phyloP scores from a whole-genome alignment of 2,329 filamentous ascomycete genomes.

The Colletotrichum eleusines region DNA sequence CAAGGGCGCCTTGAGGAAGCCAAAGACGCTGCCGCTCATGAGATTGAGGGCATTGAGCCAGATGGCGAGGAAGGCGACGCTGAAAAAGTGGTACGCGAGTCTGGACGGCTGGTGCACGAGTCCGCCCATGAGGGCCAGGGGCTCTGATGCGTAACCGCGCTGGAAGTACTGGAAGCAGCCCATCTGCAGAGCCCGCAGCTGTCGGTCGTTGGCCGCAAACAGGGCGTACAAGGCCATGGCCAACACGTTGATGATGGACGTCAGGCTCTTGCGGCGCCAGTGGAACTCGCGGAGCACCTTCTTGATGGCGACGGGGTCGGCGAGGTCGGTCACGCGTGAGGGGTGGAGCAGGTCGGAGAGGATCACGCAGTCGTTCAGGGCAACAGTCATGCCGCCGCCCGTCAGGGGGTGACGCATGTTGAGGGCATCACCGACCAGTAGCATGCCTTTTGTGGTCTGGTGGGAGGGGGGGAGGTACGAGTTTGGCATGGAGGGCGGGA shows the following conservation, averaged over 20 bases:
- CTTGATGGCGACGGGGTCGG: constrained; percentile 74
- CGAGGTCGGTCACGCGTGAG: constrained; percentile 74
- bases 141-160: constrained; percentile 79
- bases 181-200: constrained; percentile 83
- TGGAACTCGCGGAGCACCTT: constrained; percentile 82
- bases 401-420: constrained; percentile 99
- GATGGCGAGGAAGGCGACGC: constrained; percentile 88
- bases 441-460: constrained; percentile 71
- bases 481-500: constrained; percentile 92
- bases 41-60: constrained; percentile 68
- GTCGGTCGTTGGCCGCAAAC: constrained; percentile 85
- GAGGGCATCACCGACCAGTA: constrained; percentile 92
- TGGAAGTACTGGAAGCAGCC: constrained; percentile 97
- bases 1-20: constrained; percentile 72
- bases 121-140: constrained; percentile 84
- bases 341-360: constrained; percentile 81
- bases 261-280: constrained; percentile 85
- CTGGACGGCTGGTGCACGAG: constrained; percentile 82
- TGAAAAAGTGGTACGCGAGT: constrained; percentile 94
- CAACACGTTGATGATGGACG: constrained; percentile 96
- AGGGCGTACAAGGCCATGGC: constrained; percentile 92
- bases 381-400: constrained; percentile 97
- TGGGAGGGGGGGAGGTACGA: constrained; percentile 85
- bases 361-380: constrained; percentile 89
- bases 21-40: constrained; percentile 56